A percentile compares a stretch with the other conserved stretches of the same genome.
Evolutionary conservation across 164 flowering plant species (phyloP).

Genomic region (Macadamia integrifolia): DNA sequence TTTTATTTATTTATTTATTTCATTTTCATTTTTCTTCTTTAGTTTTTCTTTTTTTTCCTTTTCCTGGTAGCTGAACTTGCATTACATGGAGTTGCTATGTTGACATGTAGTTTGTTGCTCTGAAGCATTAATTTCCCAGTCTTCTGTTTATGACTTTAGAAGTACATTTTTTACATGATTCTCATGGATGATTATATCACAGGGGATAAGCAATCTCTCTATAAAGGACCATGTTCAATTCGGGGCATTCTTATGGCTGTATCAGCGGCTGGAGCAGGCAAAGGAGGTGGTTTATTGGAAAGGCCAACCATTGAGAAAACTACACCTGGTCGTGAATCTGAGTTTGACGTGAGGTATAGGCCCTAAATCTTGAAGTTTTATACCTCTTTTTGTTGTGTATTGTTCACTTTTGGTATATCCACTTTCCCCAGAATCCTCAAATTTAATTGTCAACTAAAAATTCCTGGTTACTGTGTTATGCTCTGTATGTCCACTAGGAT

Average conservation of each 20-base stretch:
- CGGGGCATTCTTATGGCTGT: constrained; percentile 31
- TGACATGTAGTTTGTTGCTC: not conserved
- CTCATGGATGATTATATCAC: constrained; percentile 12
- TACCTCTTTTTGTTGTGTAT: not conserved
- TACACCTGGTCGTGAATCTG: constrained; percentile 63
- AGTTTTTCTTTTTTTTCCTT: not conserved
- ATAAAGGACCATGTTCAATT: constrained; percentile 33
- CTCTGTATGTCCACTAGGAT: not conserved
- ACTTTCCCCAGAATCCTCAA: not conserved
- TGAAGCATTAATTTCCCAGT: not conserved
- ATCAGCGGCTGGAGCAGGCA: constrained; percentile 43
- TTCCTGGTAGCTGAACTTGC: not conserved
- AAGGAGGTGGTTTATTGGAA: constrained; percentile 64
- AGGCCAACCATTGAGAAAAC: constrained; percentile 59
- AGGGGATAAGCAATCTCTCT: constrained; percentile 46
- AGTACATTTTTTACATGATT: not conserved
- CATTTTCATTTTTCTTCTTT: too few species aligned
- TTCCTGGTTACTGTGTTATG: not conserved
- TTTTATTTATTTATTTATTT: too few species aligned
- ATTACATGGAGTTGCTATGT: too few species aligned
- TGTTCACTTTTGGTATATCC: not conserved
- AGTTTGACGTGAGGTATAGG: constrained; percentile 56
- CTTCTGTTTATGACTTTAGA: not conserved
- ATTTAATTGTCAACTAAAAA: not conserved
- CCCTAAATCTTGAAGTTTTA: not conserved